Conservation (phyloP, 108 stramenopile genomes). For the Nitzschia sp. region DNA sequence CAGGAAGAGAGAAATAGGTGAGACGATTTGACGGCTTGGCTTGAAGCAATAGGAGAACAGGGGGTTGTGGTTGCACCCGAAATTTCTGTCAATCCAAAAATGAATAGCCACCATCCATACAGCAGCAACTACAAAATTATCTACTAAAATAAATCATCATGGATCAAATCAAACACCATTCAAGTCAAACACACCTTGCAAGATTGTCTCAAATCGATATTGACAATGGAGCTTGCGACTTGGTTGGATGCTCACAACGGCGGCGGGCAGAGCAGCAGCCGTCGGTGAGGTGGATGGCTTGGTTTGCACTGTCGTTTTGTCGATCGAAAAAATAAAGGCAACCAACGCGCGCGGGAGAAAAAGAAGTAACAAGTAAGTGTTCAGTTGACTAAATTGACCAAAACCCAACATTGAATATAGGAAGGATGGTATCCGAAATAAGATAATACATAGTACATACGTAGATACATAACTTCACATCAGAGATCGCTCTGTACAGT, state of each 20-base stretch:
- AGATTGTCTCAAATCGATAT: not conserved
- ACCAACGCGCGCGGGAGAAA: not conserved
- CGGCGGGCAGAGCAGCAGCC: not conserved
- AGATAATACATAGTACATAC: no score
- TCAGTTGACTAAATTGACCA: conserved; percentile 3
- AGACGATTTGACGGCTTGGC: not conserved
- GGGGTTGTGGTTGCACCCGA: no score
- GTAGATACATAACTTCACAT: no score
- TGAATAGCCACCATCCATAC: no score
- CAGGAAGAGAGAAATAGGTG: not conserved
- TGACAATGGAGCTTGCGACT: not conserved
- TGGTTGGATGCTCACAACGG: not conserved
- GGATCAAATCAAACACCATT: no score
- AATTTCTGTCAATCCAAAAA: not conserved
- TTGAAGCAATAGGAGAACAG: no score
- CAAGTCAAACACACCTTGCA: conserved; percentile 13
- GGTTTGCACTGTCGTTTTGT: not conserved
- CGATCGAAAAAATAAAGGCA: no score
- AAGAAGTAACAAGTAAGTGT: conserved; percentile 26
- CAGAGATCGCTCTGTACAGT: no score
- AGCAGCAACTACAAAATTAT: no score
- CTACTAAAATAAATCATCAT: no score
- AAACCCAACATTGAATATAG: no score
- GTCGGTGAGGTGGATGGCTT: not conserved
- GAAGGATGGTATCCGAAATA: no score